Evolutionary conservation across 257 asterid species (phyloP).

Genomic region (Paraleonurus japonicus): DNA sequence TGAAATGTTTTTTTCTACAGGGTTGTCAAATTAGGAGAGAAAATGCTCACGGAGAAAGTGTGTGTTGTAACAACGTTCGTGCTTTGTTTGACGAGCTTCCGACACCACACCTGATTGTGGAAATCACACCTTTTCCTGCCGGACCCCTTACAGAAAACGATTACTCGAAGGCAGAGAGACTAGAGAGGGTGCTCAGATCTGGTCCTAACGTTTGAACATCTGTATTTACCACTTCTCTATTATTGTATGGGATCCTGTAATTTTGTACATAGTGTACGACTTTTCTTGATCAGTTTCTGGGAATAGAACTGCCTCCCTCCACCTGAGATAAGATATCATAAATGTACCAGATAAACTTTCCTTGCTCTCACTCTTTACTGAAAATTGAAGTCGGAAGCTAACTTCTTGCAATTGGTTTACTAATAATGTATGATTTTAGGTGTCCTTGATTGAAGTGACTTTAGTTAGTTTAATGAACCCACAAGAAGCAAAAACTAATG

Average conservation of each 20-base stretch:
- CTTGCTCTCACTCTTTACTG: background rate
- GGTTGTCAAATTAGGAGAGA: slow-evolving; percentile 98
- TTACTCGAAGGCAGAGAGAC: slow-evolving; percentile 83
- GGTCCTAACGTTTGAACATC: slow-evolving; percentile 64
- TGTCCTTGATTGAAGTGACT: background rate
- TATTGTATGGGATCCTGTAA: slow-evolving; percentile 19
- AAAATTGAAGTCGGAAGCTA: background rate
- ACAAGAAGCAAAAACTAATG: too few species aligned
- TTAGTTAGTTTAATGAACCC: too few species aligned
- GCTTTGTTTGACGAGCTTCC: slow-evolving; percentile 97
- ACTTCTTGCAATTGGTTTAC: background rate
- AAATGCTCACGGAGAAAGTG: slow-evolving; percentile 93
- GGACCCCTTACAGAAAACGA: slow-evolving; percentile 84
- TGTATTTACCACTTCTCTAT: background rate
- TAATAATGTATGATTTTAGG: background rate
- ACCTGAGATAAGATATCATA: background rate
- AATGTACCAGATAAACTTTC: background rate
- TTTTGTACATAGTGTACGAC: slow-evolving; percentile 32
- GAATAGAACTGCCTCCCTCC: background rate
- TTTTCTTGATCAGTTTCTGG: background rate
- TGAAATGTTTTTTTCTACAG: too few species aligned
- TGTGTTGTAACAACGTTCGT: slow-evolving; percentile 90
- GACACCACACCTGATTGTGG: slow-evolving; percentile 76
- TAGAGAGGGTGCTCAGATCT: slow-evolving; percentile 83
- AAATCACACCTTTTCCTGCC: slow-evolving; percentile 84